A percentile compares a stretch with the other conserved stretches of the same genome.
phyloP scores from a whole-genome alignment of 106 monocot species.

The Dioscorea dumetorum region DNA sequence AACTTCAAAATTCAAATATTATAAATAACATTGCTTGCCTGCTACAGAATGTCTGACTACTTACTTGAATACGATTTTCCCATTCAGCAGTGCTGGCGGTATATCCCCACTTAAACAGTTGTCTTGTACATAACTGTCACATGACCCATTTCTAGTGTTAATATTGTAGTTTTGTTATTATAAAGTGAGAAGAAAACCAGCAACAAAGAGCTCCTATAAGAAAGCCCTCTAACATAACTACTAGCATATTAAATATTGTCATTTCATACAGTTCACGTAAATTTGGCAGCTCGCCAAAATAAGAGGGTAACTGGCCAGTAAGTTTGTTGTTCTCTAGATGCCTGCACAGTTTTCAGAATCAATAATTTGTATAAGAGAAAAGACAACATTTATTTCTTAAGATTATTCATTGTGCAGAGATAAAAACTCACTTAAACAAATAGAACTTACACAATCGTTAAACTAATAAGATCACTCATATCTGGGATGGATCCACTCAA shows the following conservation, averaged over 20 bases:
- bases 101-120: constrained; percentile 35
- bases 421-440: no score
- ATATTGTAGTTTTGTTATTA: no score
- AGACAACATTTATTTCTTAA: background rate
- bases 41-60: background rate
- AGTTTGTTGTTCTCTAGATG: constrained; percentile 47
- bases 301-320: constrained; percentile 33
- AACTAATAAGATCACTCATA: constrained; percentile 20
- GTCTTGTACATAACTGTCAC: constrained; percentile 48
- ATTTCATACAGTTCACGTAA: constrained; percentile 38
- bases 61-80: constrained; percentile 35
- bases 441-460: constrained; percentile 23
- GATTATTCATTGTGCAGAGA: background rate
- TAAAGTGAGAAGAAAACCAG: no score
- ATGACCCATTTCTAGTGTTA: background rate
- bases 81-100: constrained; percentile 21
- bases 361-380: background rate
- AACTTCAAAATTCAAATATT: no score
- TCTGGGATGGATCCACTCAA: constrained; percentile 33
- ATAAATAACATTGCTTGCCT: no score
- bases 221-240: no score
- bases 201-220: no score
- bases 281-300: constrained; percentile 28
- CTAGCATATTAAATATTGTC: no score
- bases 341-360: constrained; percentile 16